These are phyloP conservation scores for Axilococcus clingmanii DNA, from an alignment of 139 green algal species.

Conservation along the genomic window DNA sequence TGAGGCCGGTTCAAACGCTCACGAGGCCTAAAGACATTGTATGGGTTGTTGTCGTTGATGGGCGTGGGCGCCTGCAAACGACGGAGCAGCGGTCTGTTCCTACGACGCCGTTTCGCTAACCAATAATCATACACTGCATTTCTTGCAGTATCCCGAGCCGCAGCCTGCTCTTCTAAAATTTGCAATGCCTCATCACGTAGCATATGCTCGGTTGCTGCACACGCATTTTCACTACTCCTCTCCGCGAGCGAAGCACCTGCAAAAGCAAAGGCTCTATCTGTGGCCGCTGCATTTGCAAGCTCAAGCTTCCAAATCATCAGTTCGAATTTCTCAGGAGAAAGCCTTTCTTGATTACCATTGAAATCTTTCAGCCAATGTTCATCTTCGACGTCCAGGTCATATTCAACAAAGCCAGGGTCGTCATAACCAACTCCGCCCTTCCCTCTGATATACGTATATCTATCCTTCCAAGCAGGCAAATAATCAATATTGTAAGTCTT, in stretches of 20 bases:
- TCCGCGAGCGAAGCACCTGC: slow-evolving; percentile 32
- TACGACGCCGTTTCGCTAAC: slow-evolving; percentile 64
- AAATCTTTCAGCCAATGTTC: slow-evolving; percentile 77
- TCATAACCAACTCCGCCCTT: slow-evolving; percentile 39
- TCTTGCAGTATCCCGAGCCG: slow-evolving; percentile 19
- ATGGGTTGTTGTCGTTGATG: slow-evolving; percentile 80
- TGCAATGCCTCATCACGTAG: slow-evolving; percentile 46
- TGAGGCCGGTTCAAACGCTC: slow-evolving; percentile 82
- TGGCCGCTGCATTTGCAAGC: slow-evolving; percentile 56
- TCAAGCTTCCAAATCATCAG: slow-evolving; percentile 67
- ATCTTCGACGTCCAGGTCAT: slow-evolving; percentile 92
- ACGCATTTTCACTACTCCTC: slow-evolving; percentile 26
- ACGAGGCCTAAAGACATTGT: slow-evolving; percentile 88
- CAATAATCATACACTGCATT: slow-evolving; percentile 88
- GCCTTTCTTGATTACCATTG: slow-evolving; percentile 60
- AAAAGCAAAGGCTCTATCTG: slow-evolving; percentile 24
- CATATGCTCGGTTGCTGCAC: slow-evolving; percentile 61
- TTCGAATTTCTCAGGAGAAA: slow-evolving; percentile 36
- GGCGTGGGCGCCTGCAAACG: slow-evolving; percentile 69
- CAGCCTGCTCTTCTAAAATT: slow-evolving; percentile 26
- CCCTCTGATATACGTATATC: slow-evolving; percentile 57
- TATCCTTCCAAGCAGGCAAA: slow-evolving; percentile 53
- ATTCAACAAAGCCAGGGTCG: slow-evolving; percentile 63
- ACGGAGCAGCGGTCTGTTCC: slow-evolving; percentile 74
- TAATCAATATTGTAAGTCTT: slow-evolving; percentile 66